Evolutionary conservation across 1,284 basidiomycete genomes (phyloP), one percentile per base, ranked within the genome.

Genomic region (Cutaneotrichosporon cavernicola): DNA sequence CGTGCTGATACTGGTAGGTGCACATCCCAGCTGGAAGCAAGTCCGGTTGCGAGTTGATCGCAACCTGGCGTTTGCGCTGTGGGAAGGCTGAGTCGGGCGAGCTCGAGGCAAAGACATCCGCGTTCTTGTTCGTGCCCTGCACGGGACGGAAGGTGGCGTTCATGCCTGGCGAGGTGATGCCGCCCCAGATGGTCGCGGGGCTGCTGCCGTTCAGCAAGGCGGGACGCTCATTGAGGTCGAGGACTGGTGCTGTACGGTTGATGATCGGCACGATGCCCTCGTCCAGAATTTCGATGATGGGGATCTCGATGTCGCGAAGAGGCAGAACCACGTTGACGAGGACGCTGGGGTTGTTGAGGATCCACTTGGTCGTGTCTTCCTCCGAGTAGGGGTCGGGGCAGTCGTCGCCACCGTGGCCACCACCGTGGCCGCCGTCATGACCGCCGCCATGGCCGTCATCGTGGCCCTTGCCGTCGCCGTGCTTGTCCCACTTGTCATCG

Each of bases 1-100:
- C 69, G n/a, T 65, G 56, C 65, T 61, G 61, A 57, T 68, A 70
- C 47, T 40, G 30, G 49, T 66, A 70, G 46, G 49, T 34, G 62
- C 65, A 69, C 7, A 10, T 36, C 8, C 11, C 31, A 10, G 52
- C 43, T 21, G 60, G n/a, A 5, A 22, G 22, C 9, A 31, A 31
- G 51, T n/a, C 31, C 0, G 51, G 51, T 31, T 53, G 51, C 30
- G 51, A 18, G 51, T 53, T 53, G 51, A 50, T n/a, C 11, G 32
- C 18, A 22, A 32, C 31, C 21, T 38, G 46, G 55, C 16, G 55
- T 34, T 36, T 40, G 18, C 34, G 38, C 9, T n/a, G 18, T 8
- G 40, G 34, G 49, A 38, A 36, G 36, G 14, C 21, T 14, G 60
- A 52, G 38, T 30, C 22, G 31, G 49, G 13, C 3, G 30, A 31